Percentiles rank a stretch among this genome's conserved stretches.
phyloP scores from a whole-genome alignment of 768 basidiomycete species.

The Dioszegia hungarica region DNA sequence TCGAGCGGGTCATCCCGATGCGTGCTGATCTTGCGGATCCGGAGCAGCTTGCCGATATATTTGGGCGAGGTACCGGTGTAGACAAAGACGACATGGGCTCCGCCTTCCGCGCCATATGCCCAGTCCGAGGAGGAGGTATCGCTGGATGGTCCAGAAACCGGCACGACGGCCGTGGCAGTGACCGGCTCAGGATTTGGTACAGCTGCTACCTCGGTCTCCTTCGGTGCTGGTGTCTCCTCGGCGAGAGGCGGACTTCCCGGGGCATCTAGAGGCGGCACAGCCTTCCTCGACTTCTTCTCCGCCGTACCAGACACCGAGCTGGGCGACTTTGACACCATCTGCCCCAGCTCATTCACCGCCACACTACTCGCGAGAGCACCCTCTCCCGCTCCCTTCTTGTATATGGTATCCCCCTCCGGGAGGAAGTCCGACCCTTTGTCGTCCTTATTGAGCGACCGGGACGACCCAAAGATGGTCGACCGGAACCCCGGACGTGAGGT shows the following conservation, averaged over 20 bases:
- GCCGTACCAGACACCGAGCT: background rate
- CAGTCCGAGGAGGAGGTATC: constrained; percentile 52
- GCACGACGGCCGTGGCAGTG: background rate
- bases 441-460: background rate
- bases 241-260: background rate
- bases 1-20: constrained; percentile 44
- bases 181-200: background rate
- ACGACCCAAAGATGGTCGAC: constrained; percentile 16
- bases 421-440: constrained; percentile 2
- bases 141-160: background rate
- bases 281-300: background rate
- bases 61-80: constrained; percentile 59
- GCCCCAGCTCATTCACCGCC: background rate
- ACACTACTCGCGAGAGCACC: background rate
- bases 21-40: constrained; percentile 62
- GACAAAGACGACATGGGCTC: constrained; percentile 80
- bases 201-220: too few species aligned
- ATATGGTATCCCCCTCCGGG: background rate
- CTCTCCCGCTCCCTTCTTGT: background rate
- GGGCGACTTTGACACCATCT: background rate
- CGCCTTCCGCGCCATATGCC: constrained; percentile 88
- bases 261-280: background rate
- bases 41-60: constrained; percentile 65
- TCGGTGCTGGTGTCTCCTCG: background rate
- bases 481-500: constrained; percentile 7